Evolutionary conservation across 2,329 filamentous ascomycete species (phyloP).

Genomic region (Fusarium pseudocircinatum): DNA sequence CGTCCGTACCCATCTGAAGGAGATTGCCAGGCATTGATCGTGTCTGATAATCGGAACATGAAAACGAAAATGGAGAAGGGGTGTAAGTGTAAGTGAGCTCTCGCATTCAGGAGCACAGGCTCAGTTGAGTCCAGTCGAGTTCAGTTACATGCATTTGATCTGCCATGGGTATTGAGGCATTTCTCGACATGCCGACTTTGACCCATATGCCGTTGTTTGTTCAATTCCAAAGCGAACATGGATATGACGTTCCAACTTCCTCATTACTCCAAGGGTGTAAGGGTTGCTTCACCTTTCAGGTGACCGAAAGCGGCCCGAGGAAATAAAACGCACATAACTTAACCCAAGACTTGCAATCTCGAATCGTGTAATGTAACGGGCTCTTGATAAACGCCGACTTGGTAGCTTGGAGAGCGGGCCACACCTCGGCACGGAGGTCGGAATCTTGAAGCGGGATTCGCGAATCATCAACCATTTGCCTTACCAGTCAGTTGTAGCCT

Average conservation of each 20-base stretch:
- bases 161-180: slow-evolving; percentile 33
- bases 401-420: neutral
- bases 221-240: neutral
- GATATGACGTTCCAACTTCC: slow-evolving; percentile 4
- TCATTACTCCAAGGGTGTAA: neutral
- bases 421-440: slow-evolving; percentile 35
- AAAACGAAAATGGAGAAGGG: slow-evolving; percentile 10
- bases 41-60: neutral
- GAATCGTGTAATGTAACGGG: neutral
- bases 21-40: neutral
- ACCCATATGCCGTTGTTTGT: slow-evolving; percentile 20
- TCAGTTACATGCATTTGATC: neutral
- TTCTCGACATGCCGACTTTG: slow-evolving; percentile 28
- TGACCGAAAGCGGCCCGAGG: neutral
- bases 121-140: neutral
- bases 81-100: neutral
- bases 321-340: slow-evolving; percentile 9
- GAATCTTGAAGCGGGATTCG: slow-evolving; percentile 16
- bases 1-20: neutral
- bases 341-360: neutral
- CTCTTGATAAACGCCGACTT: slow-evolving; percentile 26
- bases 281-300: neutral
- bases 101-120: neutral
- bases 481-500: neutral
- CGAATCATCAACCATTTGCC: neutral